Evolutionary conservation across 371 early-diverging fungal species (phyloP).

Genomic region (Actinomortierella wolfii): DNA sequence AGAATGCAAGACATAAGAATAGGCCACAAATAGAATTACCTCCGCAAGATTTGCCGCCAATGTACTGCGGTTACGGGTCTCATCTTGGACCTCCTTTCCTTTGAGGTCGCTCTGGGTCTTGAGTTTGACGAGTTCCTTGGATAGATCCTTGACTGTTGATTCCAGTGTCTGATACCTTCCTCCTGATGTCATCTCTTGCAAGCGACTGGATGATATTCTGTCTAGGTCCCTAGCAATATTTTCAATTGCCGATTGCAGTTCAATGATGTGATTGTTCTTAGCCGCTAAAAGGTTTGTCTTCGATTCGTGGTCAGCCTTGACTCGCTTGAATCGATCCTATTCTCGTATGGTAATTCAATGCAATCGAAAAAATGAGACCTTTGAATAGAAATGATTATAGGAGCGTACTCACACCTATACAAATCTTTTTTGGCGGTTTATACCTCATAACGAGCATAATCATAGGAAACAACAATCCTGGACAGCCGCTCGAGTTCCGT

Average conservation of each 20-base stretch:
- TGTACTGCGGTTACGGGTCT: constrained; percentile 53
- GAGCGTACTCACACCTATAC: too few species aligned
- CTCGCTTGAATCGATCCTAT: constrained; percentile 31
- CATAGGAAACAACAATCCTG: constrained; percentile 82
- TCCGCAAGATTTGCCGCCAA: constrained; percentile 27
- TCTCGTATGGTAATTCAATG: too few species aligned
- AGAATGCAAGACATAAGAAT: not conserved
- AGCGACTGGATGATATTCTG: constrained; percentile 20
- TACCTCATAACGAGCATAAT: constrained; percentile 71
- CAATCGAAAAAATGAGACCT: too few species aligned
- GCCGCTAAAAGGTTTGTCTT: constrained; percentile 16
- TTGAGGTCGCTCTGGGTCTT: constrained; percentile 83
- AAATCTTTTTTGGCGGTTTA: not conserved
- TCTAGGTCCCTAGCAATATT: constrained; percentile 40
- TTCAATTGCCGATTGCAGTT: constrained; percentile 22
- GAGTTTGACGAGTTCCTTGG: constrained; percentile 77
- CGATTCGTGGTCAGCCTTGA: constrained; percentile 20
- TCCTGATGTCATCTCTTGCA: constrained; percentile 63
- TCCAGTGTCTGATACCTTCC: constrained; percentile 72
- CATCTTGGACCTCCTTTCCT: constrained; percentile 75
- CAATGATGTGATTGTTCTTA: constrained; percentile 23
- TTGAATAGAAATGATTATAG: too few species aligned
- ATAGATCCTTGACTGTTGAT: constrained; percentile 66
- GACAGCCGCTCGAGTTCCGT: constrained; percentile 84
- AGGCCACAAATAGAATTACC: not conserved